Conservation (phyloP, 2,329 filamentous ascomycete species). For the Penicillium concentricum region DNA sequence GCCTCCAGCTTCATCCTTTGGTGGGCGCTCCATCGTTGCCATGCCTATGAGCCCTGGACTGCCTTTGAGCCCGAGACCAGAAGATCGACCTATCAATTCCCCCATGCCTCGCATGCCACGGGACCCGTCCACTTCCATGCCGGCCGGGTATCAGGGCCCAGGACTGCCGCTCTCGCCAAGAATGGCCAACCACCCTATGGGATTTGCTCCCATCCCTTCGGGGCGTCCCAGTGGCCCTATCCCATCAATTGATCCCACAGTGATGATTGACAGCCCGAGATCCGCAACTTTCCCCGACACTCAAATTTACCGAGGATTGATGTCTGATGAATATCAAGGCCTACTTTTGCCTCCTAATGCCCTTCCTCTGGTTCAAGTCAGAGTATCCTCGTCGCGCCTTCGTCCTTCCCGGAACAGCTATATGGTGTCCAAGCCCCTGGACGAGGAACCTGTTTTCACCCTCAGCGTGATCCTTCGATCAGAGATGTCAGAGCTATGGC, state of each 20-base stretch:
- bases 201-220: conserved; percentile 60
- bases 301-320: conserved; percentile 71
- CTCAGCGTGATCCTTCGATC: conserved; percentile 79
- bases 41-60: conserved; percentile 63
- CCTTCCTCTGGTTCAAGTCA: conserved; percentile 78
- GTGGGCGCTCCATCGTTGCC: conserved; percentile 43
- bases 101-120: conserved; percentile 59
- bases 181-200: conserved; percentile 70
- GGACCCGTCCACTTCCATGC: conserved; percentile 48
- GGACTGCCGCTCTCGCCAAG: conserved; percentile 67
- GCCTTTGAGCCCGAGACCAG: conserved; percentile 61
- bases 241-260: conserved; percentile 39
- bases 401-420: conserved; percentile 86
- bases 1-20: conserved; percentile 22
- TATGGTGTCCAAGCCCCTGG: conserved; percentile 72
- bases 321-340: conserved; percentile 83
- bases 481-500: conserved; percentile 70
- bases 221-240: conserved; percentile 20
- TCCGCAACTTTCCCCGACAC: conserved; percentile 33
- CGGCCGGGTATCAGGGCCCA: conserved; percentile 56
- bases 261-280: conserved; percentile 36
- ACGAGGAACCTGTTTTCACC: conserved; percentile 93
- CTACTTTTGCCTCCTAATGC: conserved; percentile 85
- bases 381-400: conserved; percentile 90
- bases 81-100: conserved; percentile 59